These are phyloP conservation scores for Lithocarpus polystachyus DNA, from an alignment of 306 rosid species.

Conservation along the genomic window DNA sequence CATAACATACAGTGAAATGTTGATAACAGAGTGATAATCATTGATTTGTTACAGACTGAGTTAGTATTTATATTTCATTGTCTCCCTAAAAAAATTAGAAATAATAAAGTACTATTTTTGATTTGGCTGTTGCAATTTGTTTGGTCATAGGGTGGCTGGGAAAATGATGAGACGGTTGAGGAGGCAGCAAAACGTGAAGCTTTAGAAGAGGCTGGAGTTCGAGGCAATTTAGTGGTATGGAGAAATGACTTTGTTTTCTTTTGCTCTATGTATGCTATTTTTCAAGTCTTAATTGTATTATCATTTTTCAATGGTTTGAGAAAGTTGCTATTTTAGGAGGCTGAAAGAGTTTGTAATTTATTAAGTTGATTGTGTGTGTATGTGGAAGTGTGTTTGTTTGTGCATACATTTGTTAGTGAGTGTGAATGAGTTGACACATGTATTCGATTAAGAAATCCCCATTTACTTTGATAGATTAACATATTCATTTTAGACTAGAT, in stretches of 20 bases:
- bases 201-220: constrained; percentile 63
- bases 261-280: background rate
- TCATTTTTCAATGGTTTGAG: background rate
- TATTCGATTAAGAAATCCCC: background rate
- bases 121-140: background rate
- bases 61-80: background rate
- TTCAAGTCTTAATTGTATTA: background rate
- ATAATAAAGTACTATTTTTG: background rate
- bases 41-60: no score
- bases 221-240: constrained; percentile 52
- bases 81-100: background rate
- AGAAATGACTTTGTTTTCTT: background rate
- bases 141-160: constrained; percentile 55
- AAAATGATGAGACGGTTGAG: constrained; percentile 56
- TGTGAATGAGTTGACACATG: background rate
- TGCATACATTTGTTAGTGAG: background rate
- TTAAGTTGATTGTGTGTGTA: background rate
- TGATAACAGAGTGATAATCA: no score
- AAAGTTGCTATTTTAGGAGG: background rate
- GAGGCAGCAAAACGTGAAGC: constrained; percentile 57
- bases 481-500: no score
- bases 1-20: no score
- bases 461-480: no score
- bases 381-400: background rate
- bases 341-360: background rate